phyloP scores from a whole-genome alignment of 768 basidiomycete species.

The Mycena metata region DNA sequence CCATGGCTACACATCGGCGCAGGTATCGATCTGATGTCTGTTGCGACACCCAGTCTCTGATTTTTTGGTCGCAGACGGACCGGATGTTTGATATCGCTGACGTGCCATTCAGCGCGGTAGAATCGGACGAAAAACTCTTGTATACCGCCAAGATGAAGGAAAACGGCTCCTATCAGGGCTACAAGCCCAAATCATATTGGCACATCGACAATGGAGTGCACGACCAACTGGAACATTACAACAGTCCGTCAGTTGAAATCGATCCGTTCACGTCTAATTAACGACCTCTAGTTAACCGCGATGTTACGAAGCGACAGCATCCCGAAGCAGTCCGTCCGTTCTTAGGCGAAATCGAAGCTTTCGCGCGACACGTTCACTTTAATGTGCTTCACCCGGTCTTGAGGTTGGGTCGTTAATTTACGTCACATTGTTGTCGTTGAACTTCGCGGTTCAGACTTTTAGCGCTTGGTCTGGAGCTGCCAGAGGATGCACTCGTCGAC shows the following conservation, averaged over 20 bases:
- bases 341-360: constrained; percentile 65
- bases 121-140: constrained; percentile 56
- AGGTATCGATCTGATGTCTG: constrained; percentile 45
- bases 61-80: constrained; percentile 49
- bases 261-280: neutral
- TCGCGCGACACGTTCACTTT: constrained; percentile 64
- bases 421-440: neutral
- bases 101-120: constrained; percentile 57
- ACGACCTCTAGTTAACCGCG: constrained; percentile 61
- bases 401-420: constrained; percentile 44
- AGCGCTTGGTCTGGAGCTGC: constrained; percentile 66
- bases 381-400: constrained; percentile 65
- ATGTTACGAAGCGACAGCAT: constrained; percentile 61
- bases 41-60: neutral
- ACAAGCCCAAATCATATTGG: constrained; percentile 71
- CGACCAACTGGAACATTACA: constrained; percentile 76
- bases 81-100: constrained; percentile 66
- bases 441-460: constrained; percentile 50
- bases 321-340: constrained; percentile 64
- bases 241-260: constrained; percentile 56
- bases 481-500: constrained; percentile 65
- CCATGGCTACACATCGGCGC: constrained; percentile 56
- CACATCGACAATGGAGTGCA: constrained; percentile 72
- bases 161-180: constrained; percentile 67
- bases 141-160: constrained; percentile 56